Base-by-base conservation (phyloP, 2,329 filamentous ascomycete species). In the Teratosphaeriaceae sp. region DNA sequence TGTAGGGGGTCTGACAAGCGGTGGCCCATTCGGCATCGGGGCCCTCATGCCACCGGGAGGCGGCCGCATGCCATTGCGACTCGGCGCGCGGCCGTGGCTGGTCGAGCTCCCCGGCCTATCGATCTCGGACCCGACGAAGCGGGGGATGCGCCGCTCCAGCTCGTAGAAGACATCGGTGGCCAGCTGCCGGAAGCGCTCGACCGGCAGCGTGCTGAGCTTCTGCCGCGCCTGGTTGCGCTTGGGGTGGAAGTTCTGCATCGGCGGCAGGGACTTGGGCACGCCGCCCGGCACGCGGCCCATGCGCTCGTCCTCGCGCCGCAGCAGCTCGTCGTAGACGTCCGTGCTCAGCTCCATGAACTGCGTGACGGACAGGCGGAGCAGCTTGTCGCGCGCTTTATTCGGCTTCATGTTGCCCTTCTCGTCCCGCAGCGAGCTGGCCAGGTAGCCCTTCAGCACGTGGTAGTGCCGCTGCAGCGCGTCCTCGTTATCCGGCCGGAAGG, bases 311-410 rank as follows among this genome's bases (percentile, higher is more conserved):
- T 97, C 89, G 51, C 92, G 80, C 46, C 92, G 83, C 54, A 94
- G 75, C 52, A 97, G 74, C 68, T 98, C 92, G 66, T 98, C 92
- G 67, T 85, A 97, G 30, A 98, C 90, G 68, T 98, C 92, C 45
- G 90, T 97, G 67, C 89, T 96, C 49, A 98, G 76, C 69, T 98
- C 92, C 66, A 94, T 88, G 65, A 98, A 97, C 65, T 98, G 92
- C 21, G 94, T 87, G 1, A 84, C 74, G 1, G 89, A 95, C 40
- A 98, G 76, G 46, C 90, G 81, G 47, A 96, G 75, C 44, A 97
- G 75, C 73, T 98, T 98, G 67, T 97, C 92, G 59, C 89, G 83
- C 43, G 92, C 92, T 66, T 89, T 84, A 67, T 94, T 95, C 21
- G 87, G 82, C 40, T 82, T 83, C 38, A 80, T 77, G 49, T 83